Conservation (phyloP, 129 eudicot genomes). For the Heracleum sosnowskyi region DNA sequence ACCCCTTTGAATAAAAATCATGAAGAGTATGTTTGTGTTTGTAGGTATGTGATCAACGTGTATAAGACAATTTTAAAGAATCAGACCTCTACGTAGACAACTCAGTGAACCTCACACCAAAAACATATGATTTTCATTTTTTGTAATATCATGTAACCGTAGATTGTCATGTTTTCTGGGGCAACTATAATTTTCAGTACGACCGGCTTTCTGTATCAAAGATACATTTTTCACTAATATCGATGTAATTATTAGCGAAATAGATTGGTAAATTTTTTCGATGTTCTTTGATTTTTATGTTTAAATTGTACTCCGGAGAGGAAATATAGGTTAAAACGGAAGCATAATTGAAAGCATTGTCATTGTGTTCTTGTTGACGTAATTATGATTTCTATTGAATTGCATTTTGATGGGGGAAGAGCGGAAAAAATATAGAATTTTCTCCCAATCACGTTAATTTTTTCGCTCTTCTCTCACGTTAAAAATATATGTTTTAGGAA, state of each 20-base stretch:
- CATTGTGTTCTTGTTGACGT: no score
- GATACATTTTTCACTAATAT: background rate
- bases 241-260: background rate
- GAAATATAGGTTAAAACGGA: background rate
- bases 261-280: background rate
- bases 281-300: background rate
- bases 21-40: background rate
- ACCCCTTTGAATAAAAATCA: background rate
- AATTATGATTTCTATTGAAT: no score
- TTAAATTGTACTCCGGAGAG: background rate
- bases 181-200: background rate
- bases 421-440: no score
- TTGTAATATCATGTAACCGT: background rate
- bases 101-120: background rate
- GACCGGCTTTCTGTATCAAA: background rate
- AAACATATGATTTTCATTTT: constrained; percentile 3
- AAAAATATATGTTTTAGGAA: no score
- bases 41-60: constrained; percentile 1
- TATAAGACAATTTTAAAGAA: background rate
- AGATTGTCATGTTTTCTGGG: background rate
- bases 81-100: constrained; percentile 1
- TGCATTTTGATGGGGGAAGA: no score
- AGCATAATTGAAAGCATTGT: no score
- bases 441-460: no score
- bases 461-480: no score